A percentile compares a stretch with the other conserved stretches of the same genome.
These are phyloP conservation scores for Sclerotinia nivalis DNA, from an alignment of 2,329 filamentous ascomycete species.

Conservation along the genomic window DNA sequence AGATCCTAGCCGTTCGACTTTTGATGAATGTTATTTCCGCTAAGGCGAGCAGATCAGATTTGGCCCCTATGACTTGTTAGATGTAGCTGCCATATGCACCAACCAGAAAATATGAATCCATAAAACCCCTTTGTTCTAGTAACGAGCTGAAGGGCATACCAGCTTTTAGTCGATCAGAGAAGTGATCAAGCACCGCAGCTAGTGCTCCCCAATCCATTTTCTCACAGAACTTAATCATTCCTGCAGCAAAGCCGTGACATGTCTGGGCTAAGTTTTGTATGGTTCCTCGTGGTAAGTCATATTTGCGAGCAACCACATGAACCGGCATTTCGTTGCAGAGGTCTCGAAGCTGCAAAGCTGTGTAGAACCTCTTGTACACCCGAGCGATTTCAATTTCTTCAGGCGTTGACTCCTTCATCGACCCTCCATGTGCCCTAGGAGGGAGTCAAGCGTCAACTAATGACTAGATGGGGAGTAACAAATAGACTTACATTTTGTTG, in stretches of 20 bases:
- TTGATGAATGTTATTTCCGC: slow-evolving; percentile 75
- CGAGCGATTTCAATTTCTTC: slow-evolving; percentile 61
- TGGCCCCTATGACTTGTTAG: slow-evolving; percentile 52
- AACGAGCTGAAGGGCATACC: slow-evolving; percentile 29
- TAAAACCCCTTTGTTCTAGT: neutral
- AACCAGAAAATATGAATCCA: neutral
- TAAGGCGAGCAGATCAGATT: slow-evolving; percentile 68
- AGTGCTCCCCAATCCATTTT: slow-evolving; percentile 75
- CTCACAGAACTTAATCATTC: slow-evolving; percentile 78
- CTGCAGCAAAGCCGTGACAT: slow-evolving; percentile 75
- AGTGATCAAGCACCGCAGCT: slow-evolving; percentile 71
- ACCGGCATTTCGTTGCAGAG: slow-evolving; percentile 76
- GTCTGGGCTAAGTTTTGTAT: slow-evolving; percentile 73
- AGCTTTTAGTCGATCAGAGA: slow-evolving; percentile 70
- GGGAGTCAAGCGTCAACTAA: neutral
- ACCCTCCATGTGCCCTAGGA: slow-evolving; percentile 64
- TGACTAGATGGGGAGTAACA: neutral
- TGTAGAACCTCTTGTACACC: slow-evolving; percentile 71
- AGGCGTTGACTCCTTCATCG: slow-evolving; percentile 61
- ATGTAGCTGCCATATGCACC: neutral
- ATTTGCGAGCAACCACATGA: slow-evolving; percentile 68
- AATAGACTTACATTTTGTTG: slow-evolving; percentile 60
- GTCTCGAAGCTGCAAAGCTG: slow-evolving; percentile 75
- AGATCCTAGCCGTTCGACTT: slow-evolving; percentile 70
- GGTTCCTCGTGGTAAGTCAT: slow-evolving; percentile 66